Evolutionary conservation across 2,329 filamentous ascomycete genomes (phyloP).

Genomic region (Coleophoma cylindrospora): DNA sequence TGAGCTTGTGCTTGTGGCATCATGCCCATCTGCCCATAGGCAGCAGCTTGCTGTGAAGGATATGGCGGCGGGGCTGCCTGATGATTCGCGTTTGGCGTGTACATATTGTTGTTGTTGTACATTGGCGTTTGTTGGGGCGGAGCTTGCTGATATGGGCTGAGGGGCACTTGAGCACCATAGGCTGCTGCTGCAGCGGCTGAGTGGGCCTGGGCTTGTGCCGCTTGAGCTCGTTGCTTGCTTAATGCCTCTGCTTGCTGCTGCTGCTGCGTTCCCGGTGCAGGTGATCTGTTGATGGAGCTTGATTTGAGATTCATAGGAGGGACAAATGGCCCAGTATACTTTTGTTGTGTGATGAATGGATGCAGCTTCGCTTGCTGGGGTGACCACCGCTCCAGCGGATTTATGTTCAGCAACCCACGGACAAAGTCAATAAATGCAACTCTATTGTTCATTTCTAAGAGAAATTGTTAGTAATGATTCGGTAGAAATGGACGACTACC

Average conservation of each 20-base stretch:
- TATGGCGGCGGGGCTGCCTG: constrained; percentile 71
- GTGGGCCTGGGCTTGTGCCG: constrained; percentile 58
- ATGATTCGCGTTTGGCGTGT: constrained; percentile 53
- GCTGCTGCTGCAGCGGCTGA: constrained; percentile 67
- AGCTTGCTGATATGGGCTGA: constrained; percentile 43
- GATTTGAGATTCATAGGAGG: constrained; percentile 96
- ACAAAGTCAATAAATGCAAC: constrained; percentile 98
- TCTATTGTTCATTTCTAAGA: constrained; percentile 92
- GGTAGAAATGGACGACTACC: constrained; percentile 20
- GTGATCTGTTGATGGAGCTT: constrained; percentile 77
- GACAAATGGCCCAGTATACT: constrained; percentile 93
- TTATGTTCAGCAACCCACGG: constrained; percentile 85
- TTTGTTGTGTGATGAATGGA: constrained; percentile 97
- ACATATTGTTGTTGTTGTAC: constrained; percentile 81
- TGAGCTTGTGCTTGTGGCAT: constrained; percentile 56
- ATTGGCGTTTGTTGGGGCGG: constrained; percentile 50
- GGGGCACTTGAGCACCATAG: constrained; percentile 50
- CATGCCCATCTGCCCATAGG: constrained; percentile 70
- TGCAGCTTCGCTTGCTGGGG: constrained; percentile 96
- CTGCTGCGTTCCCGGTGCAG: constrained; percentile 89
- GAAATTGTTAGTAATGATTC: constrained; percentile 7
- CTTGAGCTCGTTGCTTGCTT: constrained; percentile 82
- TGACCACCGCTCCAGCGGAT: constrained; percentile 94
- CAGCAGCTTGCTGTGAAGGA: constrained; percentile 37
- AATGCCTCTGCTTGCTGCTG: constrained; percentile 92